Percentiles rank a stretch among this genome's conserved stretches.
phyloP scores from a whole-genome alignment of 441 rosid species.

The Eruca vesicaria region DNA sequence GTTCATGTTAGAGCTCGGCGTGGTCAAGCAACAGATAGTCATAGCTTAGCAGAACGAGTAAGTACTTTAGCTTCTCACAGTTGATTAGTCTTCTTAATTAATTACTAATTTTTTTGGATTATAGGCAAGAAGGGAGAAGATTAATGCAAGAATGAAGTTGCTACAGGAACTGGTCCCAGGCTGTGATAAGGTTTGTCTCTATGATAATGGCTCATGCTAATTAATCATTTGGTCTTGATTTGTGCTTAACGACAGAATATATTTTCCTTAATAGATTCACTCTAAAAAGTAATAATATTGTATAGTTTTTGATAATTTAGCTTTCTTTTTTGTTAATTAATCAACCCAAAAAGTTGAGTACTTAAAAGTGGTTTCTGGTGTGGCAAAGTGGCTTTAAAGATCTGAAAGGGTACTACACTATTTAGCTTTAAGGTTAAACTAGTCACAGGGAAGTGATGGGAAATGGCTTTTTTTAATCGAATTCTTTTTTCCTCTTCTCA shows the following conservation, averaged over 20 bases:
- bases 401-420: constrained; percentile 6
- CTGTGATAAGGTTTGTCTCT: constrained; percentile 49
- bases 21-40: constrained; percentile 98
- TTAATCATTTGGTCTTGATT: constrained; percentile 43
- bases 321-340: not conserved
- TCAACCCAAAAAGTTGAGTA: constrained; percentile 20
- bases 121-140: constrained; percentile 68
- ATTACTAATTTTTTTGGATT: constrained; percentile 16
- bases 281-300: too few relatives aligned
- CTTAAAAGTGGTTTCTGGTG: constrained; percentile 31
- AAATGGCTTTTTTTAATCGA: constrained; percentile 21
- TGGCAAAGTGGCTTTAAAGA: constrained; percentile 20
- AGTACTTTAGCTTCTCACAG: not conserved
- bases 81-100: constrained; percentile 15
- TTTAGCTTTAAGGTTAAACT: constrained; percentile 25
- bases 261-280: constrained; percentile 28
- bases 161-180: constrained; percentile 76
- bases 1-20: constrained; percentile 99
- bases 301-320: constrained; percentile 2
- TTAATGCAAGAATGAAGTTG: constrained; percentile 68
- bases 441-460: constrained; percentile 25
- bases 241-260: constrained; percentile 31
- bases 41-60: constrained; percentile 99
- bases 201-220: constrained; percentile 16
- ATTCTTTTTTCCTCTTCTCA: constrained; percentile 24